phyloP scores from a whole-genome alignment of 2,329 filamentous ascomycete genomes.

The Monilinia aucupariae region DNA sequence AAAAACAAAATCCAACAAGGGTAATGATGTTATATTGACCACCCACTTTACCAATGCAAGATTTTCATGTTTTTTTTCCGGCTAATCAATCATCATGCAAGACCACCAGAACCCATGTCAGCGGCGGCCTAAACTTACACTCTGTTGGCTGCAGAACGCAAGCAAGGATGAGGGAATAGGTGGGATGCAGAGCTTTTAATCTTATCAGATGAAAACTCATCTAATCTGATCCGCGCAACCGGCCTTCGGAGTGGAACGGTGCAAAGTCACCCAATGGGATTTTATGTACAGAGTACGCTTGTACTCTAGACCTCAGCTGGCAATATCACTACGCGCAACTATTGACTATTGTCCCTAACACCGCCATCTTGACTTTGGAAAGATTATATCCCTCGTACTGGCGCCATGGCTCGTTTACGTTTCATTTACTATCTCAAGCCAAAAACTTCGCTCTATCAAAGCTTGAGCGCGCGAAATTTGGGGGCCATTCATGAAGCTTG shows the following conservation, averaged over 20 bases:
- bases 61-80: slow-evolving; percentile 2
- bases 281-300: not conserved
- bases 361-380: not conserved
- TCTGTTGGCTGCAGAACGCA: not conserved
- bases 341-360: not conserved
- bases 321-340: not conserved
- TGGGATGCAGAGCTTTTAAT: not conserved
- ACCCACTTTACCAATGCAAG: slow-evolving; percentile 6
- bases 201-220: slow-evolving; percentile 18
- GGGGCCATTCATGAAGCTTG: not conserved
- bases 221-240: slow-evolving; percentile 12
- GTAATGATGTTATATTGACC: not conserved
- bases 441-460: not conserved
- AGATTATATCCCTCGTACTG: not conserved
- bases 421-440: not conserved
- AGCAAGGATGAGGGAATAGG: not conserved
- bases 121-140: not conserved
- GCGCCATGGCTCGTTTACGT: not conserved
- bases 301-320: not conserved
- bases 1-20: not conserved
- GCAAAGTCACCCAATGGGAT: not conserved
- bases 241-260: slow-evolving; percentile 3
- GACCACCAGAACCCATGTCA: slow-evolving; percentile 5
- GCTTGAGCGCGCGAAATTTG: not conserved
- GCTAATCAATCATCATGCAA: not conserved